These are phyloP conservation scores for Aureobasidium leucospermi DNA, from an alignment of 2,329 filamentous ascomycete genomes.

Conservation along the genomic window DNA sequence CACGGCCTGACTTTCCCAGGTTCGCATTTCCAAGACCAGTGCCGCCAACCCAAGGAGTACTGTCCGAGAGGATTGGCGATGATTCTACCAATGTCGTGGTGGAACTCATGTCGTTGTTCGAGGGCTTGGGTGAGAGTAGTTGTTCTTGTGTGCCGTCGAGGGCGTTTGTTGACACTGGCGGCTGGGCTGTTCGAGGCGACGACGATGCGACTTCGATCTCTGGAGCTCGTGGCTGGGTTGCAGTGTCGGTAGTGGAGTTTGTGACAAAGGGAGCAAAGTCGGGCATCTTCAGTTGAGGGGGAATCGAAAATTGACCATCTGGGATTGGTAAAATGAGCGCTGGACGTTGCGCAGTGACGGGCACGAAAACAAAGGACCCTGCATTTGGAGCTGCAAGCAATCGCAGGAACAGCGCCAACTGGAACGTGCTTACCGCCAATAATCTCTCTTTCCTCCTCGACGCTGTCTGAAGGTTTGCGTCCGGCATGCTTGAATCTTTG, in stretches of 20 bases:
- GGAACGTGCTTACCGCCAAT: conserved; percentile 13
- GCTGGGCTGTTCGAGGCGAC: not conserved
- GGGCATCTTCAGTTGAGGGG: conserved; percentile 10
- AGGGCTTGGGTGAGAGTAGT: not conserved
- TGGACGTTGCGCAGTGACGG: conserved; percentile 10
- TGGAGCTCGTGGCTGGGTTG: not conserved
- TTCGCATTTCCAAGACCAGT: conserved; percentile 15
- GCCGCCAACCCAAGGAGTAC: conserved; percentile 18
- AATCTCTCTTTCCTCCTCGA: conserved; percentile 4
- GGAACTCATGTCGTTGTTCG: conserved; percentile 6
- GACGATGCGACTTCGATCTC: not conserved
- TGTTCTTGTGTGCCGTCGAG: not conserved
- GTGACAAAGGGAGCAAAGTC: conserved; percentile 7
- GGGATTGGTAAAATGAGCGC: conserved; percentile 7
- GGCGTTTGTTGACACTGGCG: not conserved
- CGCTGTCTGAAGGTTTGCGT: not conserved
- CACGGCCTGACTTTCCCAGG: conserved; percentile 62
- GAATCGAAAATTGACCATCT: conserved; percentile 8
- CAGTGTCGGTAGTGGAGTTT: not conserved
- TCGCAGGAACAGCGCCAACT: conserved; percentile 2
- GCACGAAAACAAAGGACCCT: conserved; percentile 8
- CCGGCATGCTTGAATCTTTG: not conserved
- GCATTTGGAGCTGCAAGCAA: conserved; percentile 4
- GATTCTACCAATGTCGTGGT: not conserved
- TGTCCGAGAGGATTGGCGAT: conserved; percentile 10